Evolutionary conservation across 73 alveolate genomes (phyloP), one percentile per base, ranked within the genome.

Genomic region (Stentor roeselii): DNA sequence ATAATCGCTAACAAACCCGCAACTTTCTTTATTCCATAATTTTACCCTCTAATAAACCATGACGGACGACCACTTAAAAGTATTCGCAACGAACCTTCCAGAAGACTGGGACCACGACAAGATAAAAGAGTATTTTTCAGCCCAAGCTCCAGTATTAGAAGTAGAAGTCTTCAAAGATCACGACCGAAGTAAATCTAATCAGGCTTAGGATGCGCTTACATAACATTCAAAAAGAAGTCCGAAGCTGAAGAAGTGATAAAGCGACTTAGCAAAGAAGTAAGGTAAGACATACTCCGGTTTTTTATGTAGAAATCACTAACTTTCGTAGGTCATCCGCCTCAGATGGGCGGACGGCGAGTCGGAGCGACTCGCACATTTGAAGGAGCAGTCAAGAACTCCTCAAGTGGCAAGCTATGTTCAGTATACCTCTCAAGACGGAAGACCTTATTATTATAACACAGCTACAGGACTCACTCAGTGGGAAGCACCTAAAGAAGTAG

Each of bases 401-500:
- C 74, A 60, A 3, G 3, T 40, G 40, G 34, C 38, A 75, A 21
- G 36, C 15, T 83, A 6, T 36, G 36, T 83, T n/a, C 60, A 76
- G 40, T 83, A n/a, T 36, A n/a, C 14, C 35, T 27, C 82, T 30
- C n/a, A n/a, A 3, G 89, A 74, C 3, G 89, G 88, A 6, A 82
- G 77, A 30, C 83, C 77, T 6, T 83, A 27, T 75, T 83, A 83
- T 37, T 83, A 31, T 36, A 83, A 83, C 21, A 38, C 36, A 30
- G n/a, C 31, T 27, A 83, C 34, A n/a, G 36, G 80, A 35, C 59
- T 75, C 32, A 60, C 85, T 30, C 41, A 83, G 35, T 83, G 89
- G 85, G 89, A 83, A 3, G 42, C 35, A n/a, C 89, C 89, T 6
- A 36, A 75, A 36, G 74, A 77, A 3, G 50, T 6, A 31, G 78